Conservation (phyloP, 495 filamentous ascomycete species). For the Aspergillus funiculosus region DNA sequence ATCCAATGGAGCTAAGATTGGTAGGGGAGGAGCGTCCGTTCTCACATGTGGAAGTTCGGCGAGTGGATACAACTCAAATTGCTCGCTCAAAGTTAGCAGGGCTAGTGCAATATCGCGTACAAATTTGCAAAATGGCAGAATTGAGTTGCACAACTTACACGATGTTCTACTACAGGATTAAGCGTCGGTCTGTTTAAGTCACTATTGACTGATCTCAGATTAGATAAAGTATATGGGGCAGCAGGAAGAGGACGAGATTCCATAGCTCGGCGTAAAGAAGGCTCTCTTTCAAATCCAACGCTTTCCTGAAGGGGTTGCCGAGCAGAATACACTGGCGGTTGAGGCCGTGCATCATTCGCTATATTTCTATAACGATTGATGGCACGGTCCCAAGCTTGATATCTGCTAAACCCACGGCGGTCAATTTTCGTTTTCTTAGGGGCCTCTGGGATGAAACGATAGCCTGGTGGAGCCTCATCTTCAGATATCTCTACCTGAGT, state of each 20-base stretch:
- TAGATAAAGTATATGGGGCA: slow-evolving; percentile 17
- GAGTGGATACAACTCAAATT: slow-evolving; percentile 22
- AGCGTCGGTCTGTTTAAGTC: slow-evolving; percentile 1
- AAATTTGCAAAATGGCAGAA: neutral
- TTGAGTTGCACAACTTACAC: slow-evolving; percentile 18
- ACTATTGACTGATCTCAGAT: slow-evolving; percentile 16
- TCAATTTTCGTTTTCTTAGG: slow-evolving; percentile 31
- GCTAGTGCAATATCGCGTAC: neutral
- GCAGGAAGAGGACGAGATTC: slow-evolving; percentile 9
- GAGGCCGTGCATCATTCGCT: slow-evolving; percentile 19
- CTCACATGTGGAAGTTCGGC: slow-evolving; percentile 18
- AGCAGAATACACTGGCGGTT: slow-evolving; percentile 20
- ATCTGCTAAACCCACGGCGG: slow-evolving; percentile 45
- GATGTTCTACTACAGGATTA: slow-evolving; percentile 12
- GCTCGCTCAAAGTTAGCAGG: slow-evolving; percentile 30
- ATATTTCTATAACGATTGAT: slow-evolving; percentile 35
- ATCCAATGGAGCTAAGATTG: slow-evolving; percentile 17
- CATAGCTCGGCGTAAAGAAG: slow-evolving; percentile 15
- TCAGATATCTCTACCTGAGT: slow-evolving; percentile 29
- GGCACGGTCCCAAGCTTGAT: slow-evolving; percentile 45
- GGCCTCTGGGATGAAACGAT: slow-evolving; percentile 26
- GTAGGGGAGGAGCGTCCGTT: slow-evolving; percentile 17
- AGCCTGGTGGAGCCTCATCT: slow-evolving; percentile 35
- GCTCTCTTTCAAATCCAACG: slow-evolving; percentile 9
- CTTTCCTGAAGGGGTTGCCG: slow-evolving; percentile 21